Conservation (phyloP, 2,329 filamentous ascomycete genomes). For the Blastomyces gilchristii region DNA sequence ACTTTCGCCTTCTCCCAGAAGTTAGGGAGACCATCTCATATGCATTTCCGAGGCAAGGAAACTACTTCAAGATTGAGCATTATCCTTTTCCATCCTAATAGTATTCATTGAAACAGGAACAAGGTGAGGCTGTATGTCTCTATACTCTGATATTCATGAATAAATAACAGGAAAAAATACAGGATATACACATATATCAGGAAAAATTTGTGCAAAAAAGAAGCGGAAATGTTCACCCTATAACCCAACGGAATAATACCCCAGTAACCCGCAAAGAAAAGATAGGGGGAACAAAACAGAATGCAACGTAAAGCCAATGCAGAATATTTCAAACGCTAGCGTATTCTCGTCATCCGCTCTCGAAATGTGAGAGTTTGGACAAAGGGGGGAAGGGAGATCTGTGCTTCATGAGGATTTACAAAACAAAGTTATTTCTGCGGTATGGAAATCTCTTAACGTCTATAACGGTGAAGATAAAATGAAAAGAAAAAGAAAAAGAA, state of each 20-base stretch:
- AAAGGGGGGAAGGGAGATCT: neutral
- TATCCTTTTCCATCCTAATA: neutral
- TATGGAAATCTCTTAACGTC: neutral
- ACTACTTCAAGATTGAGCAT: neutral
- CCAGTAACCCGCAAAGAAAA: neutral
- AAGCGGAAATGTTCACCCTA: neutral
- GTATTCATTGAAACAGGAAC: neutral
- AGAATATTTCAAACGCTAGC: neutral
- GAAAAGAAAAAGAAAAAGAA: too few relatives aligned
- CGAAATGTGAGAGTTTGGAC: neutral
- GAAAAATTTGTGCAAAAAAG: neutral
- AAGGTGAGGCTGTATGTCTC: neutral
- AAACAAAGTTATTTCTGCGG: neutral
- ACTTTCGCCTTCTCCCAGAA: neutral
- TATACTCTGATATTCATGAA: neutral
- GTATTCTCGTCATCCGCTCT: conserved; percentile 1
- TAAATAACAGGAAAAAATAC: neutral
- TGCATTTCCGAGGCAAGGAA: neutral
- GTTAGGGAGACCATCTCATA: neutral
- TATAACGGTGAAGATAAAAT: neutral
- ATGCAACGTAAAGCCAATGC: neutral
- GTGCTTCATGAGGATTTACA: neutral
- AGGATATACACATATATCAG: neutral
- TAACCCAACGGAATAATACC: neutral
- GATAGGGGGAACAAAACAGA: neutral